These are phyloP conservation scores for Chenopodium album DNA, from an alignment of 148 eudicot species.

Conservation along the genomic window DNA sequence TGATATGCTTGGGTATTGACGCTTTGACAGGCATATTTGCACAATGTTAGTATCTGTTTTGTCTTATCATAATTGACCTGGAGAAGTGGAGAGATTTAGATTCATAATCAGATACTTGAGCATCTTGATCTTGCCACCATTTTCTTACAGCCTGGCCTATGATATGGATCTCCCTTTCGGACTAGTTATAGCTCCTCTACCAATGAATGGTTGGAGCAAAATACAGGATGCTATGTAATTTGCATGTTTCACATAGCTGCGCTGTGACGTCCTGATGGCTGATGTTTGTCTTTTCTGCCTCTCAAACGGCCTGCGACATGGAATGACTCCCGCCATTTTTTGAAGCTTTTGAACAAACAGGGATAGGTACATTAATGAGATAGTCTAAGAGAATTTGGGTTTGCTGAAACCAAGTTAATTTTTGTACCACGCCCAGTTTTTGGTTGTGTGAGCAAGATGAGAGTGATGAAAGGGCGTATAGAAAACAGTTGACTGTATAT, in stretches of 20 bases:
- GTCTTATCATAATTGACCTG: not conserved
- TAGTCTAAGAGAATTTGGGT: not conserved
- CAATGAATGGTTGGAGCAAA: not conserved
- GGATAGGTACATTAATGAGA: not conserved
- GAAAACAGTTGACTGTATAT: not conserved
- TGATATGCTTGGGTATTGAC: slow-evolving; percentile 82
- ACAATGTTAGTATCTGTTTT: not conserved
- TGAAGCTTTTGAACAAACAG: not conserved
- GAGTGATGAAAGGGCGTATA: not conserved
- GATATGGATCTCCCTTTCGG: not conserved
- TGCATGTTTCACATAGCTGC: not conserved
- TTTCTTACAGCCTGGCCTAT: not conserved
- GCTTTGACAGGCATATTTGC: slow-evolving; percentile 10
- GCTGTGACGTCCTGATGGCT: not conserved
- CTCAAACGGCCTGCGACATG: not conserved
- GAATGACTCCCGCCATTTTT: not conserved
- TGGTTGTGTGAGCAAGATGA: not conserved
- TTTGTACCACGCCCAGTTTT: not conserved
- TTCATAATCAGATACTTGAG: not conserved
- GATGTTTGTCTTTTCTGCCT: not conserved
- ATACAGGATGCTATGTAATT: not conserved
- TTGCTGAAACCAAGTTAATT: not conserved
- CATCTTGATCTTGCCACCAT: not conserved
- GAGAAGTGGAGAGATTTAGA: not conserved
- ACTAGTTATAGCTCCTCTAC: too few species aligned